Evolutionary conservation across 352 stramenopile genomes (phyloP), one percentile per base, ranked within the genome.

Genomic region (Globisporangium okanoganense): DNA sequence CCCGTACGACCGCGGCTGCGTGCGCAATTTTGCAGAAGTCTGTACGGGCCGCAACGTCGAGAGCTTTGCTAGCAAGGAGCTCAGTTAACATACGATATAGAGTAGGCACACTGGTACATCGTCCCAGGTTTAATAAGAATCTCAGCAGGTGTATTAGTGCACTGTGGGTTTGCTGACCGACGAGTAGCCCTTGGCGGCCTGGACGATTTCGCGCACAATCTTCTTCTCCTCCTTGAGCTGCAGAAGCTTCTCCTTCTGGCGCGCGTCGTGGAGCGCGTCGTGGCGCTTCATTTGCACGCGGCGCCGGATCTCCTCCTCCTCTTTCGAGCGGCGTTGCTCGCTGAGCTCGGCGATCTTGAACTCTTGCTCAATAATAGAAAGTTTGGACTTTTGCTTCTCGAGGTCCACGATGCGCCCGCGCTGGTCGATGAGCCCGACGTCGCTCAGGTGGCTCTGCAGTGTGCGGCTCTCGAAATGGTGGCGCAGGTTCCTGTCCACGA

Each of bases 301-400:
- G 27, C 90, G 82, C 29, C 85, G 82, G 56, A 96, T 84, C 56
- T 97, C 86, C 22, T 94, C 76, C 54, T 97, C 91, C 57, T 97
- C 91, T 22, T 78, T 81, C 45, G 90, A 72, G 18, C 82, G 77
- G 44, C 75, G 75, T 14, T 76, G 65, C 58, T 97, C 87, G 6
- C 72, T 73, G 38, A 88, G 80, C 65, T 97, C 90, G 0, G 90
- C 91, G 41, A 90, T 65, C 52, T 88, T 90, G 67, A 97, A 97
- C 62, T 97, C 90, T 66, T 96, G 88, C 71, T 97, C 88, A 54
- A 97, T 95, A 45, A 97, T 97, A 47, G 85, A 82, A 20, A 97
- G 72, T 64, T 97, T 96, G 8, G 78, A 75, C 66, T 94, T 95
- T 47, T 97, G 85, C 60, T 92, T 90, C 27, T 94, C 86, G 10